Percentiles rank a stretch among this genome's conserved stretches.
Evolutionary conservation across 2,329 filamentous ascomycete genomes (phyloP).

Genomic region (Phaeoacremonium minimum): DNA sequence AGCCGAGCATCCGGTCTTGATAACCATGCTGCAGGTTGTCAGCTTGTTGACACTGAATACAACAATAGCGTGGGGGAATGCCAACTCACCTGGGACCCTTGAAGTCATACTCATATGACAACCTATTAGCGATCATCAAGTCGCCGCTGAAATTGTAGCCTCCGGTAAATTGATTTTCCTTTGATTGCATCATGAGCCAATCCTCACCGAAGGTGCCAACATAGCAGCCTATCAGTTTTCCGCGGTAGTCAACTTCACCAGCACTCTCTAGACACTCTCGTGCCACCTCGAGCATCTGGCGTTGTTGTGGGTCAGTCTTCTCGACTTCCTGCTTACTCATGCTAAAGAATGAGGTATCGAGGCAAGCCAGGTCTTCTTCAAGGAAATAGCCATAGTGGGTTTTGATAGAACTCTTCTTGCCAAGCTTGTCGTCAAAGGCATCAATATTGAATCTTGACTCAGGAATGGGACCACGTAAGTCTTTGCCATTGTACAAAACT

Average conservation of each 20-base stretch:
- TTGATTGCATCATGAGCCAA: slow-evolving; percentile 16
- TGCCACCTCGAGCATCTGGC: slow-evolving; percentile 14
- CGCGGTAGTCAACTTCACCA: slow-evolving; percentile 19
- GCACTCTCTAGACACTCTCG: slow-evolving; percentile 12
- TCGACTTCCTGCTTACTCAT: slow-evolving; percentile 7
- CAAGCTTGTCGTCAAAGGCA: slow-evolving; percentile 11
- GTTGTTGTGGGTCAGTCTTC: slow-evolving; percentile 11
- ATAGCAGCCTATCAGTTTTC: slow-evolving; percentile 22
- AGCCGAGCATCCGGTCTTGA: slow-evolving; percentile 30
- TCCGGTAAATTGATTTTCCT: slow-evolving; percentile 15
- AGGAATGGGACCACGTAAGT: slow-evolving; percentile 14
- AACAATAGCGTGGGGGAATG: not conserved
- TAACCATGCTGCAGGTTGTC: slow-evolving; percentile 20
- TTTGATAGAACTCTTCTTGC: not conserved
- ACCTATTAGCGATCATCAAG: slow-evolving; percentile 21
- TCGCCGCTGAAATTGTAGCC: slow-evolving; percentile 18
- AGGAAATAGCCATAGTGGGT: slow-evolving; percentile 10
- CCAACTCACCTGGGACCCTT: slow-evolving; percentile 9
- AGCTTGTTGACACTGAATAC: not conserved
- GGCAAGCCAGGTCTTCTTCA: slow-evolving; percentile 1
- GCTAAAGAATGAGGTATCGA: slow-evolving; percentile 10
- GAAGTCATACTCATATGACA: slow-evolving; percentile 18
- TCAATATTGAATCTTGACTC: slow-evolving; percentile 14
- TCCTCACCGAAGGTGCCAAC: slow-evolving; percentile 25
- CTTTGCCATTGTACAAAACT: slow-evolving; percentile 16